These are phyloP conservation scores for Fraxinus ornus DNA, from an alignment of 305 asterid genomes.

Conservation along the genomic window DNA sequence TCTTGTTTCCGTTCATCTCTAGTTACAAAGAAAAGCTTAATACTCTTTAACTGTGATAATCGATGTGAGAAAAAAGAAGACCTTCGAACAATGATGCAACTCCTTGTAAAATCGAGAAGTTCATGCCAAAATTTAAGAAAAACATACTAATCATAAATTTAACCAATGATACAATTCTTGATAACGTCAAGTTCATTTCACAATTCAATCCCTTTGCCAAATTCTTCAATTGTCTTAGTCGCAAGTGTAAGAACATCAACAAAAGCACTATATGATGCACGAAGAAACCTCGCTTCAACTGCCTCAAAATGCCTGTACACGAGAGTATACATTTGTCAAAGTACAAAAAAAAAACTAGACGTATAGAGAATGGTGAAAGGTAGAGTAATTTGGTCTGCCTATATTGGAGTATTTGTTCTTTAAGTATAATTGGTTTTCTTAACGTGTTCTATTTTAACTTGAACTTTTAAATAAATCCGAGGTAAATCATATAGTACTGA, in stretches of 20 bases:
- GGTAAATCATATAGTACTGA: slow-evolving; percentile 33
- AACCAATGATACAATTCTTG: neutral
- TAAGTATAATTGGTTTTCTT: neutral
- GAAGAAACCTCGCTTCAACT: slow-evolving; percentile 87
- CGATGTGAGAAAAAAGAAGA: neutral
- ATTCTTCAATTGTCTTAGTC: slow-evolving; percentile 81
- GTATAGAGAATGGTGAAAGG: neutral
- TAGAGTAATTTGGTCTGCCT: neutral
- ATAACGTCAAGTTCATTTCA: slow-evolving; percentile 20
- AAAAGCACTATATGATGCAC: slow-evolving; percentile 84
- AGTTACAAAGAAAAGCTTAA: neutral
- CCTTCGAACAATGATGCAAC: neutral
- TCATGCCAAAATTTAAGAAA: slow-evolving; percentile 25
- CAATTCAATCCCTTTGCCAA: slow-evolving; percentile 40
- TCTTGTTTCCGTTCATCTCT: neutral
- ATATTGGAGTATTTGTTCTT: neutral
- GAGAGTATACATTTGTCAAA: neutral
- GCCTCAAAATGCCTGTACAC: slow-evolving; percentile 76
- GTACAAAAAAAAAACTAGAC: neutral
- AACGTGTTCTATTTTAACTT: neutral
- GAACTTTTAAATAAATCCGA: neutral
- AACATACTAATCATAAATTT: neutral
- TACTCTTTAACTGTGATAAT: neutral
- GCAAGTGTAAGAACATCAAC: slow-evolving; percentile 87
- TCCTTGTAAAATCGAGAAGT: neutral